These are phyloP conservation scores for Apiotrichum domesticum DNA, from an alignment of 1,284 basidiomycete genomes.

Conservation along the genomic window DNA sequence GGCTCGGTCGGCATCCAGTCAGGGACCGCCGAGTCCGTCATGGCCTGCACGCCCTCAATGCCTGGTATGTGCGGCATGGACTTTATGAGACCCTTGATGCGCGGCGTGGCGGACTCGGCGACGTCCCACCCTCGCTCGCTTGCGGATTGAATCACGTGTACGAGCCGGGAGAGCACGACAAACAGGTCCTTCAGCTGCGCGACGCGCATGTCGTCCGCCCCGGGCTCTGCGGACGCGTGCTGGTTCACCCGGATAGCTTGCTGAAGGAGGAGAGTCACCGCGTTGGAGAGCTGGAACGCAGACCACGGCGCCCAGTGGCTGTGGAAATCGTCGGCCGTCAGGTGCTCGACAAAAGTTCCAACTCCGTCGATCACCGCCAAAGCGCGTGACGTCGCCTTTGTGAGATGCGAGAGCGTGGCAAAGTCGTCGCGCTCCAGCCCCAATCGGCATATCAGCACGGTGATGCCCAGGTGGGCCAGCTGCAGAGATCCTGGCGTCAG, in stretches of 20 bases:
- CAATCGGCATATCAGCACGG: slow-evolving; percentile 14
- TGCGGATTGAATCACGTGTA: slow-evolving; percentile 4
- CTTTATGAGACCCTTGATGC: slow-evolving; percentile 13
- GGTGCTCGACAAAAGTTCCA: slow-evolving; percentile 7
- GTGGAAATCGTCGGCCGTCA: slow-evolving; percentile 5
- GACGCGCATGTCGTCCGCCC: neutral
- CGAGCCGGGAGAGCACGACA: slow-evolving; percentile 5
- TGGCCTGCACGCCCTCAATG: slow-evolving; percentile 10
- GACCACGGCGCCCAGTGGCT: slow-evolving; percentile 14
- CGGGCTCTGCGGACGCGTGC: neutral
- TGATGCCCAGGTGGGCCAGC: slow-evolving; percentile 13
- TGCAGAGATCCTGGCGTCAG: slow-evolving; percentile 8
- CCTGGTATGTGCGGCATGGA: slow-evolving; percentile 12
- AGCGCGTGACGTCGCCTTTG: slow-evolving; percentile 3
- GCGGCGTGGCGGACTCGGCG: slow-evolving; percentile 10
- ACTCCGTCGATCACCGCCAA: slow-evolving; percentile 8
- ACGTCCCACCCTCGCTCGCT: slow-evolving; percentile 9
- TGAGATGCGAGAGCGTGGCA: slow-evolving; percentile 1
- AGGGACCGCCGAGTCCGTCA: neutral
- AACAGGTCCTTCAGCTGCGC: slow-evolving; percentile 1
- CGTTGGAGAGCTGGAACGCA: slow-evolving; percentile 13
- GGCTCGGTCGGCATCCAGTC: neutral
- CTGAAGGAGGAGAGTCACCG: slow-evolving; percentile 12
- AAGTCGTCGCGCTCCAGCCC: slow-evolving; percentile 18
- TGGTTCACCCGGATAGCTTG: slow-evolving; percentile 14